These are phyloP conservation scores for Colletotrichum eleusines DNA, from an alignment of 2,329 filamentous ascomycete genomes.

Conservation along the genomic window DNA sequence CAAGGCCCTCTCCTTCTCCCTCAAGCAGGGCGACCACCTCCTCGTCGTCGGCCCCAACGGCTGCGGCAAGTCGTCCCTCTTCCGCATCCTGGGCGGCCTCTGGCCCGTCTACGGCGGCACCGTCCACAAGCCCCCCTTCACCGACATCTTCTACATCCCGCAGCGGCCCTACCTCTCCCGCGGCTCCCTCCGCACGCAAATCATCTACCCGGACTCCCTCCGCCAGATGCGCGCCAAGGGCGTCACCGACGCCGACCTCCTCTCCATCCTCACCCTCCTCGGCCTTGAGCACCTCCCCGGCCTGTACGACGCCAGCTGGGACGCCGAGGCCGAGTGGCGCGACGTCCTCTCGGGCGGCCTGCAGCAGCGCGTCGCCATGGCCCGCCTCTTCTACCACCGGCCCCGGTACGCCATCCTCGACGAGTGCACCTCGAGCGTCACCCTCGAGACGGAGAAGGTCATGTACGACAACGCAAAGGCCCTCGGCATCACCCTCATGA, in stretches of 20 bases:
- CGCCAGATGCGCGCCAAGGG: conserved; percentile 89
- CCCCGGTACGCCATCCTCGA: conserved; percentile 96
- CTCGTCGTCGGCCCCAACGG: conserved; percentile 97
- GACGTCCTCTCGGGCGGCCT: conserved; percentile 92
- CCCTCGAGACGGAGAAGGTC: conserved; percentile 90
- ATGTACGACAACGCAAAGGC: conserved; percentile 98
- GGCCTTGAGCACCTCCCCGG: conserved; percentile 87
- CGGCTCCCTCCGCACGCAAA: conserved; percentile 93
- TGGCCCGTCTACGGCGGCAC: conserved; percentile 98
- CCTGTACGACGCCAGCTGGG: conserved; percentile 83
- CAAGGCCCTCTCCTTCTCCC: conserved; percentile 85
- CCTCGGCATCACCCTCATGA: conserved; percentile 95
- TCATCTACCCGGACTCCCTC: conserved; percentile 93
- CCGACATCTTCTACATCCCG: conserved; percentile 97
- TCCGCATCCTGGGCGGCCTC: conserved; percentile 93
- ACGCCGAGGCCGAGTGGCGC: conserved; percentile 96
- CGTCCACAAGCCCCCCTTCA: conserved; percentile 90
- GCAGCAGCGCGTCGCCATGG: conserved; percentile 97
- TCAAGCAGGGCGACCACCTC: conserved; percentile 88
- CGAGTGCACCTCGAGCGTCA: conserved; percentile 96
- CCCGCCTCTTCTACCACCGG: conserved; percentile 91
- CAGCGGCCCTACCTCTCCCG: conserved; percentile 94
- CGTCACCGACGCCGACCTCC: conserved; percentile 84
- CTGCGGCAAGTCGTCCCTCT: conserved; percentile 95
- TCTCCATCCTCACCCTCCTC: conserved; percentile 80